These are phyloP conservation scores for Pinus tabuliformis DNA, from an alignment of 75 land plant species.

Conservation along the genomic window DNA sequence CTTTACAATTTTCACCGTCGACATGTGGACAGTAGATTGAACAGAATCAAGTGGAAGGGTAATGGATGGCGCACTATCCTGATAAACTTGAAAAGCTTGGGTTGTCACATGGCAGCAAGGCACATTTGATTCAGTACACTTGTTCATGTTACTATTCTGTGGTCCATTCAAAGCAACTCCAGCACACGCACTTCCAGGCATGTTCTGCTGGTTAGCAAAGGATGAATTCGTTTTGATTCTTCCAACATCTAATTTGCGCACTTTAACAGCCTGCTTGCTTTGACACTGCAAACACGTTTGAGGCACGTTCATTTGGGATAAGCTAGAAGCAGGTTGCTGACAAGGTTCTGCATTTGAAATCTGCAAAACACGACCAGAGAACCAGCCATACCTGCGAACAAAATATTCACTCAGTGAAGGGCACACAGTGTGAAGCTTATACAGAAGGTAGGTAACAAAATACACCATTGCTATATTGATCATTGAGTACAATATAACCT, in stretches of 20 bases:
- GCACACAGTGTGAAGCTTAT: not conserved
- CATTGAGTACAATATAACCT: not conserved
- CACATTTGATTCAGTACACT: not conserved
- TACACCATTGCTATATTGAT: not conserved
- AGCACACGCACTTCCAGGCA: slow-evolving; percentile 1
- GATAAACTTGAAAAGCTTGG: not conserved
- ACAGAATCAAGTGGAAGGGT: slow-evolving; percentile 6
- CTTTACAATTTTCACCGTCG: slow-evolving; percentile 2
- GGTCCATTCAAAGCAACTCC: not conserved
- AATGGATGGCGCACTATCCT: not conserved
- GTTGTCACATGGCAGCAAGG: not conserved
- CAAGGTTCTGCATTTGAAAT: slow-evolving; percentile 5
- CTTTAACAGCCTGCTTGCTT: not conserved
- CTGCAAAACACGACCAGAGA: slow-evolving; percentile 10
- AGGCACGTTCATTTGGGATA: not conserved
- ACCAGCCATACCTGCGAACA: slow-evolving; percentile 59
- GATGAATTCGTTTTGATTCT: not conserved
- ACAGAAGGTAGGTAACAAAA: not conserved
- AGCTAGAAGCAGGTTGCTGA: slow-evolving; percentile 10
- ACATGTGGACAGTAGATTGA: slow-evolving; percentile 4
- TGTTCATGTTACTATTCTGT: slow-evolving; percentile 4
- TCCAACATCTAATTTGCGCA: not conserved
- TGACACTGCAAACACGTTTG: not conserved
- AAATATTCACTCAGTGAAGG: not conserved
- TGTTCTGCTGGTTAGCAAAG: not conserved